Evolutionary conservation across 2,329 filamentous ascomycete species (phyloP).

Genomic region (Neofusicoccum cordaticola): DNA sequence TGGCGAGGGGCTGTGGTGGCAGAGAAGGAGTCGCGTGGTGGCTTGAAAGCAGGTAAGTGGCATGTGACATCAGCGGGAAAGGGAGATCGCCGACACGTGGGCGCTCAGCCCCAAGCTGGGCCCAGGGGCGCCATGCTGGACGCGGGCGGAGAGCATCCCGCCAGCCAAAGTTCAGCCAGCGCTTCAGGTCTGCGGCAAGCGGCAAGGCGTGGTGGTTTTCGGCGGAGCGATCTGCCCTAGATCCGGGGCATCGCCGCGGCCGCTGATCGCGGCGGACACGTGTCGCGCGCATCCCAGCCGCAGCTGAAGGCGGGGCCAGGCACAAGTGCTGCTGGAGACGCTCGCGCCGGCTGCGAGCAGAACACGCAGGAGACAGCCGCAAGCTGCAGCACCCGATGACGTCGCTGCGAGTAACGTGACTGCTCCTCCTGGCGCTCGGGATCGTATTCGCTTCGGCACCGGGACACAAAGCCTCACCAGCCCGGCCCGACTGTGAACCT

Average conservation of each 20-base stretch:
- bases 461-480: too few species aligned
- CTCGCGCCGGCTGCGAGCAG: too few species aligned
- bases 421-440: too few species aligned
- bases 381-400: too few species aligned
- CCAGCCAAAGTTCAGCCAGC: neutral
- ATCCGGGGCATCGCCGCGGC: neutral
- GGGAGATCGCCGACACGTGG: slow-evolving; percentile 11
- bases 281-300: neutral
- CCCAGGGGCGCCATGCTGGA: neutral
- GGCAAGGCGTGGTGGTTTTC: neutral
- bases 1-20: neutral
- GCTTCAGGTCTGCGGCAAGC: neutral
- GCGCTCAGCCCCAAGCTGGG: neutral
- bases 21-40: neutral
- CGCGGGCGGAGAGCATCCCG: neutral
- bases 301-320: too few species aligned
- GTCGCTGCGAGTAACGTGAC: too few species aligned
- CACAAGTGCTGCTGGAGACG: too few species aligned
- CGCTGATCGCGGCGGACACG: neutral
- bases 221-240: neutral
- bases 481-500: too few species aligned
- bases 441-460: too few species aligned
- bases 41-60: neutral
- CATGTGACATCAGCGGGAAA: slow-evolving; percentile 1
- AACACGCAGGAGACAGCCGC: too few species aligned